These are phyloP conservation scores for Stevia rebaudiana DNA, from an alignment of 140 eudicot genomes.

Conservation along the genomic window DNA sequence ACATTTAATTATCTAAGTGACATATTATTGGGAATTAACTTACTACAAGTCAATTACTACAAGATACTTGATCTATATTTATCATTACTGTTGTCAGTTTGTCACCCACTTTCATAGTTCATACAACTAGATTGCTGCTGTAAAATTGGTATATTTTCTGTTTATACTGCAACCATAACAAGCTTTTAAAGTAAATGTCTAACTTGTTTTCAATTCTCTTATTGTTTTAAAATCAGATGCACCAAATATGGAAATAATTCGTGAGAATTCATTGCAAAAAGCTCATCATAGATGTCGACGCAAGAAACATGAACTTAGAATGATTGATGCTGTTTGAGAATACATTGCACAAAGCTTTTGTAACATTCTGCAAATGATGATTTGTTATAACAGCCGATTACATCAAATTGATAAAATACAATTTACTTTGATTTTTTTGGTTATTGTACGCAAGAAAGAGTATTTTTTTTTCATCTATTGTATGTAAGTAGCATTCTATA, in stretches of 20 bases:
- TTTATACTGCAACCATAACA: background rate
- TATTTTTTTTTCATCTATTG: background rate
- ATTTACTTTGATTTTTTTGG: background rate
- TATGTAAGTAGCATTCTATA: background rate
- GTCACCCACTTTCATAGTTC: background rate
- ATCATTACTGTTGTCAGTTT: background rate
- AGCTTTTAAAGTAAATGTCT: background rate
- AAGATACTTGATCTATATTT: background rate
- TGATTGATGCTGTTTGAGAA: conserved; percentile 49
- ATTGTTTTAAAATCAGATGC: conserved; percentile 18
- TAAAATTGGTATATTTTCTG: background rate
- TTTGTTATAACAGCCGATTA: background rate
- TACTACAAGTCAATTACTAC: too few relatives aligned
- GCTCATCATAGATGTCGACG: conserved; percentile 86
- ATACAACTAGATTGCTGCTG: background rate
- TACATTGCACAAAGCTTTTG: background rate
- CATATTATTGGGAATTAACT: background rate
- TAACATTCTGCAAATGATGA: conserved; percentile 7
- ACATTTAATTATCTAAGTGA: background rate
- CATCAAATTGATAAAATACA: conserved; percentile 1
- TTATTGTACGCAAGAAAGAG: background rate
- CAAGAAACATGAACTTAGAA: conserved; percentile 77
- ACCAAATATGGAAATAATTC: conserved; percentile 46
- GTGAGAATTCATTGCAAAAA: conserved; percentile 72
- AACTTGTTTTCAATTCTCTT: conserved; percentile 3